Conservation (phyloP, 2,329 filamentous ascomycete genomes). For the Mycosphaerella sp. region DNA sequence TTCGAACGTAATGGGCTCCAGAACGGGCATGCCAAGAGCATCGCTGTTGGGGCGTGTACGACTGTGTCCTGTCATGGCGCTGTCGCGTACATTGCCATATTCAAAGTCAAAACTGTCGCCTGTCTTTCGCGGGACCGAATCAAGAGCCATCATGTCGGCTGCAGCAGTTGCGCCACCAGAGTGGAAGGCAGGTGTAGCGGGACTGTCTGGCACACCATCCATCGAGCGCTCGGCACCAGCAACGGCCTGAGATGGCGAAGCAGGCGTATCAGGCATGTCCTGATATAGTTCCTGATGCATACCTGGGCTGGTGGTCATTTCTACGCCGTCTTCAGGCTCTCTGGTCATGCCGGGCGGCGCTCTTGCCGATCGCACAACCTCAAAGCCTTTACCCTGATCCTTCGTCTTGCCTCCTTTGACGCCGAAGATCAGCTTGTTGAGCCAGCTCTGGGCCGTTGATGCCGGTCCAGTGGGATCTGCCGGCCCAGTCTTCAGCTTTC, state of each 20-base stretch:
- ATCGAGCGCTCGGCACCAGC: slow-evolving; percentile 19
- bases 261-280: slow-evolving; percentile 24
- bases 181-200: slow-evolving; percentile 1
- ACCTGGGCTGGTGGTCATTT: slow-evolving; percentile 31
- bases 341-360: slow-evolving; percentile 68
- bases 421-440: slow-evolving; percentile 55
- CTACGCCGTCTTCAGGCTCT: slow-evolving; percentile 47
- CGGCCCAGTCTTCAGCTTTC: slow-evolving; percentile 86
- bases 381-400: slow-evolving; percentile 87
- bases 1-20: slow-evolving; percentile 21
- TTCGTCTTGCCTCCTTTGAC: slow-evolving; percentile 68
- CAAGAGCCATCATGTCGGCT: slow-evolving; percentile 11
- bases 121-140: slow-evolving; percentile 1
- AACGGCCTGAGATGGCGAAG: slow-evolving; percentile 16
- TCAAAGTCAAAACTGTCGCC: slow-evolving; percentile 23
- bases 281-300: slow-evolving; percentile 32
- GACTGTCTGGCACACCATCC: slow-evolving; percentile 13
- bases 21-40: slow-evolving; percentile 19
- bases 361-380: slow-evolving; percentile 84
- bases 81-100: slow-evolving; percentile 15
- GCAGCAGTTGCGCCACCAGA: neutral
- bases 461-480: slow-evolving; percentile 91
- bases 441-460: slow-evolving; percentile 82
- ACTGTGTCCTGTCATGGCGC: slow-evolving; percentile 7
- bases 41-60: slow-evolving; percentile 20